Base-by-base conservation (phyloP, 1,284 basidiomycete species). In the Rhodotorula sp. region DNA sequence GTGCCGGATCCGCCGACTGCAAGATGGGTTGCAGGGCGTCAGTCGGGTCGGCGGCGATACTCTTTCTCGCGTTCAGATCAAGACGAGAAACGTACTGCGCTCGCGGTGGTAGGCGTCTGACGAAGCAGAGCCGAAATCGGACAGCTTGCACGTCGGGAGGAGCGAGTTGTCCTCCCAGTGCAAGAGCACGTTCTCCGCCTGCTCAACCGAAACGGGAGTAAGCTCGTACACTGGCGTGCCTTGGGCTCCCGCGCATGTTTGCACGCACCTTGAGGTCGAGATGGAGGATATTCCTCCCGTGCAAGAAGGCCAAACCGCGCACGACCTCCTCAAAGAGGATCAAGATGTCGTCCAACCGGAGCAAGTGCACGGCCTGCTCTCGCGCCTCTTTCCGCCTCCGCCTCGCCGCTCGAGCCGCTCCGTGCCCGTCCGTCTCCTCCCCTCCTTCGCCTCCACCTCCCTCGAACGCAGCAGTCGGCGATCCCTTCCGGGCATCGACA, bases 151-250 rank as follows among this genome's bases (percentile, higher is more conserved):
- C 8, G 59, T 67, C 29, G 78, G 79, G 1, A 70, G 57, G 1
- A 77, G 64, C 1, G 66, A 70, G 15, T 76, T 72, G 5, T 78
- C 78, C n/a, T 73, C 73, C 69, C 74, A 78, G 48, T 77, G 72
- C 6, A 79, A 67, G 5, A 79, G 68, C 6, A 79, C 77, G 64
- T 79, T 79, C 49, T 78, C 79, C 0, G 78, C 79, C 75, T 76
- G 66, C 48, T n/a, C 5, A 3, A 14, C 14, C 15, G 43, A 5
- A 23, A 5, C 14, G 29, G 1, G 14, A 3, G 46, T 52, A 47
- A 62, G 62, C 20, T 62, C 46, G 21, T 3, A 1, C 23, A 10
- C 4, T 20, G 31, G 18, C 3, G 12, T 5, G 23, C 23, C 3
- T 23, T 16, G 15, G 1, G n/a, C 6, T 5, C 1, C 57, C 21